phyloP scores from a whole-genome alignment of 768 basidiomycete genomes.

The Rossbeevera mucosa region DNA sequence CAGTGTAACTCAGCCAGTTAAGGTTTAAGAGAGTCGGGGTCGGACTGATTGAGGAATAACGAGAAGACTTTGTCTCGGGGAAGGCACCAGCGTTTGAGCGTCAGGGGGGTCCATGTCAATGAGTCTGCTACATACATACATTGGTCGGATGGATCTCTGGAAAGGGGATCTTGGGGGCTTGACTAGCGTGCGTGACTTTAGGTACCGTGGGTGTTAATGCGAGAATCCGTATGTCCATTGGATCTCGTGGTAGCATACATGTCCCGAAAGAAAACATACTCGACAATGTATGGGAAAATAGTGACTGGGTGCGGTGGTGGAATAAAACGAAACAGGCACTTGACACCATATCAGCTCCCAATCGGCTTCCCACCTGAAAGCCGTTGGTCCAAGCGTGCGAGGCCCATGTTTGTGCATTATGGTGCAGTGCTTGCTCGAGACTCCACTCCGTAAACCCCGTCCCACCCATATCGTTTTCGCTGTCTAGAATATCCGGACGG shows the following conservation, averaged over 20 bases:
- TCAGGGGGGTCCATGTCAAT: conserved; percentile 14
- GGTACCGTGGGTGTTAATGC: background rate
- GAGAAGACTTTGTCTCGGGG: conserved; percentile 15
- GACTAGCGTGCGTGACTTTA: background rate
- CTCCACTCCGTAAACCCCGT: conserved; percentile 15
- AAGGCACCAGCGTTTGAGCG: conserved; percentile 11
- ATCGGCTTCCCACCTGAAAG: conserved; percentile 66
- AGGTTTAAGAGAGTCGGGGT: conserved; percentile 9
- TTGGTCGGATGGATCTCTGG: background rate
- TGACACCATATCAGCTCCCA: conserved; percentile 75
- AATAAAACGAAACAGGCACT: conserved; percentile 17
- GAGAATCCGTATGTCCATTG: background rate
- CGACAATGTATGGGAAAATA: conserved; percentile 20
- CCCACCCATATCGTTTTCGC: conserved; percentile 1
- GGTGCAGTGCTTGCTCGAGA: conserved; percentile 29
- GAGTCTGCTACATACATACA: background rate
- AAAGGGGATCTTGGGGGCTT: conserved; percentile 1
- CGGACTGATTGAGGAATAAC: conserved; percentile 20
- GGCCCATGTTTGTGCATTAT: conserved; percentile 90
- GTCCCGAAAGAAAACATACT: conserved; percentile 12
- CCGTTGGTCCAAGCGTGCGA: conserved; percentile 99
- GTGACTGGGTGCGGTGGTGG: conserved; percentile 6
- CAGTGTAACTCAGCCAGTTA: background rate
- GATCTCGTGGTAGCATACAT: conserved; percentile 6
- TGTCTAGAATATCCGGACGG: conserved; percentile 83